Conservation (phyloP, 2,329 filamentous ascomycete species). For the Thelonectria discophora region DNA sequence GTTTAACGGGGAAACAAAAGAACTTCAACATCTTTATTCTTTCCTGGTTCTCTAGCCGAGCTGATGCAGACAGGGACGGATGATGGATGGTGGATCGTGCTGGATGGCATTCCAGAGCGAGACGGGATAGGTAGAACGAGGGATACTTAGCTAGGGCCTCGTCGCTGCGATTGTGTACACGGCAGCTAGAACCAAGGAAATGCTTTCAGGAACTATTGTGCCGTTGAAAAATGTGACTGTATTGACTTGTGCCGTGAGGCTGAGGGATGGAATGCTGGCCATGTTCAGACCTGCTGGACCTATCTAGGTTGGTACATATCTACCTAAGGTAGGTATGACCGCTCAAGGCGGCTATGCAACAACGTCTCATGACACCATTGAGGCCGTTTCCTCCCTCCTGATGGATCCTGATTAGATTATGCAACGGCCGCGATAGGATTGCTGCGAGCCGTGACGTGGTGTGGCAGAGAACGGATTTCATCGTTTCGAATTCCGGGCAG, state of each 20-base stretch:
- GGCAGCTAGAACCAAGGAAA: conserved; percentile 41
- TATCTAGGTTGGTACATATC: too few relatives aligned
- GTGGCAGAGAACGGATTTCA: too few relatives aligned
- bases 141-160: conserved; percentile 32
- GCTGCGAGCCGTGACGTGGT: too few relatives aligned
- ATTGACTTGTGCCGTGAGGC: too few relatives aligned
- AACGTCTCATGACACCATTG: too few relatives aligned
- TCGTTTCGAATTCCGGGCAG: too few relatives aligned
- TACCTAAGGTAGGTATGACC: too few relatives aligned
- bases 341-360: too few relatives aligned
- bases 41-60: conserved; percentile 54
- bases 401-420: too few relatives aligned
- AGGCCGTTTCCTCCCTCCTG: too few relatives aligned
- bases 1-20: conserved; percentile 56
- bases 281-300: too few relatives aligned
- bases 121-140: conserved; percentile 24
- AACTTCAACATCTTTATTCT: conserved; percentile 59
- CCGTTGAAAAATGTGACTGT: neutral
- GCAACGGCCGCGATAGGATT: too few relatives aligned
- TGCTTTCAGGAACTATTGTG: conserved; percentile 22
- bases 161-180: conserved; percentile 34
- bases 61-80: conserved; percentile 48
- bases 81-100: conserved; percentile 29
- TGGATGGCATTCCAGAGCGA: conserved; percentile 31
- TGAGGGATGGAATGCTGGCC: conserved; percentile 10